Base-by-base conservation (phyloP, 2,329 filamentous ascomycete species). In the Geosmithia morbida region DNA sequence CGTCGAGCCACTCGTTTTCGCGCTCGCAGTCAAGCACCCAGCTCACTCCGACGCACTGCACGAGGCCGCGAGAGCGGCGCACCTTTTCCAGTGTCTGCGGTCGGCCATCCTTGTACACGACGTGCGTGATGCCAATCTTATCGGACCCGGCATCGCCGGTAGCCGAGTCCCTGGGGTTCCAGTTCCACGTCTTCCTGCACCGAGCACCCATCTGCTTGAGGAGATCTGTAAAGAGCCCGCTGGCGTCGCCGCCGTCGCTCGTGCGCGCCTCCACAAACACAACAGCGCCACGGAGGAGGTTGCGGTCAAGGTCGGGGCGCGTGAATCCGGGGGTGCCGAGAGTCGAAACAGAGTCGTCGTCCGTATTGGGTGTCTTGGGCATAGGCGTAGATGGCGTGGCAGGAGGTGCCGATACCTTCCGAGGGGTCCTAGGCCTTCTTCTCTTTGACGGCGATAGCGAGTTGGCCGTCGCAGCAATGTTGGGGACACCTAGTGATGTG, bases 21-120 rank as follows among this genome's bases (percentile, higher is more conserved):
- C 82, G 72, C 61, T 90, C 84, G 55, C 85, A 90, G 55, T 94
- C 87, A 52, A 94, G 73, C 48, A 92, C 84, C 87, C 87, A 95
- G 53, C 81, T 81, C 44, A 94, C 84, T 45, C 87, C 87, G 48
- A 95, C 87, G 64, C 87, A 94, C 55, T 86, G 81, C 39, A 95
- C 85, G 29, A 85, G 70, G 6, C 86, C 86, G 14, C 76, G 73
- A 40, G 77, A 81, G 55, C 83, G 75, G 49, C 79, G 73, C 7
- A 90, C 83, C 64, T 88, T 94, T 59, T 94, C 83, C 53, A 95
- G 65, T 1, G 87, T 94, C 22, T 82, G 73, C 57, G 83, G 81
- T 41, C 81, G 81, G 43, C 88, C 88, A 57, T 94, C 88, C 61
- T 94, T 95, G 70, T 81, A 95, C 7, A 95, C 79, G 7, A 95